Conservation (phyloP, 805 yeast species). For the Candida krabiensis region DNA sequence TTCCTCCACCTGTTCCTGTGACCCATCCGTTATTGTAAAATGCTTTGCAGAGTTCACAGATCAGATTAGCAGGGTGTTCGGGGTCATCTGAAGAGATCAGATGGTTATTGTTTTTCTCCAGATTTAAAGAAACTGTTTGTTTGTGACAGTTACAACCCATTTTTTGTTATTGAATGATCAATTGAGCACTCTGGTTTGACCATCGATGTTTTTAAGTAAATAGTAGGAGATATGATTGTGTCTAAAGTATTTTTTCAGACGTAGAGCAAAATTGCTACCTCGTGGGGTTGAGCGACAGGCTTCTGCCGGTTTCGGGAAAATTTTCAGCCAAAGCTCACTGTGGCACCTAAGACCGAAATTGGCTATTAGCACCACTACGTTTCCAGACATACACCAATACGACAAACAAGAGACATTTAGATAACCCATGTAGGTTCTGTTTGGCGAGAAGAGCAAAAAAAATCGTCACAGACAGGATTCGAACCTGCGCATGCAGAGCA, state of each 20-base stretch:
- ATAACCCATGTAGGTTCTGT: too few species aligned
- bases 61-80: slow-evolving; percentile 76
- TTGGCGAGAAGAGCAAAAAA: slow-evolving; percentile 38
- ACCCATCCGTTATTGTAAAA: slow-evolving; percentile 88
- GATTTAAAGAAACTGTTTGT: background rate
- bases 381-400: too few species aligned
- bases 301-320: too few species aligned
- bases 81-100: slow-evolving; percentile 24
- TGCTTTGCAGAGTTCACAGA: slow-evolving; percentile 74
- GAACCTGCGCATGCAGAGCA: slow-evolving; percentile 98
- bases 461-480: slow-evolving; percentile 98
- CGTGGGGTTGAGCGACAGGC: slow-evolving; percentile 1
- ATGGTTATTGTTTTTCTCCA: slow-evolving; percentile 10
- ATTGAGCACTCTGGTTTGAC: too few species aligned
- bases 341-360: too few species aligned
- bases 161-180: slow-evolving; percentile 4
- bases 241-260: too few species aligned
- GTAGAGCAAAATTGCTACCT: background rate
- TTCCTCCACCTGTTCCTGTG: slow-evolving; percentile 96
- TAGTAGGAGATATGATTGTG: background rate
- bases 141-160: slow-evolving; percentile 11
- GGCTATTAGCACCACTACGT: too few species aligned
- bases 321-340: too few species aligned
- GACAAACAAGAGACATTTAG: too few species aligned
- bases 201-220: too few species aligned